phyloP scores from a whole-genome alignment of 768 basidiomycete genomes.

The Megacollybia marginata region DNA sequence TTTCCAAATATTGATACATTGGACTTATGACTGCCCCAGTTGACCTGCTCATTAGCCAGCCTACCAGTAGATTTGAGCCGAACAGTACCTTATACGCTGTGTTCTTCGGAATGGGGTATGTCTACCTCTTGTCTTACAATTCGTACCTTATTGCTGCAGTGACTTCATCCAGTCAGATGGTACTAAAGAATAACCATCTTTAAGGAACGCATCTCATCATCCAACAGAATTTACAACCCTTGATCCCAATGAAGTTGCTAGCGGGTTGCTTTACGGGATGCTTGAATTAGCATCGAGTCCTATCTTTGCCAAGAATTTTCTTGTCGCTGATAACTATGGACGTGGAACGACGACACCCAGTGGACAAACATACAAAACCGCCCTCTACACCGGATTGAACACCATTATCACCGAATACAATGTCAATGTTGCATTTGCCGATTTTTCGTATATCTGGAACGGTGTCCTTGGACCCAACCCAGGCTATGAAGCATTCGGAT shows the following conservation, averaged over 20 bases:
- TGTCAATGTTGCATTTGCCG: conserved; percentile 37
- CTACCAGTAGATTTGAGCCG: conserved; percentile 20
- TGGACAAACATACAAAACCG: conserved; percentile 39
- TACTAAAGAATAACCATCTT: conserved; percentile 15
- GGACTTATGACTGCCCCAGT: neutral
- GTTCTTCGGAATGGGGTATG: conserved; percentile 51
- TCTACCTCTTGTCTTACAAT: neutral
- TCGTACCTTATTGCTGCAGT: neutral
- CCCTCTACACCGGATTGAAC: conserved; percentile 33
- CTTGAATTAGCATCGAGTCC: conserved; percentile 34
- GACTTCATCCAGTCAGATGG: conserved; percentile 15
- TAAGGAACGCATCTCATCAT: neutral
- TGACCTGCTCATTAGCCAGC: conserved; percentile 17
- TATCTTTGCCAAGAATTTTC: conserved; percentile 39
- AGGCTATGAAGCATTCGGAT: conserved; percentile 43
- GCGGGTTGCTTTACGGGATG: conserved; percentile 32
- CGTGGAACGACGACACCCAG: conserved; percentile 29
- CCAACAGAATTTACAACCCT: neutral
- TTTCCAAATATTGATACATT: neutral
- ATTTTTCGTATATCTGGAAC: conserved; percentile 40
- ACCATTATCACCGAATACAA: conserved; percentile 18
- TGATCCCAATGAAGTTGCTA: conserved; percentile 18
- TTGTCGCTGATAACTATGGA: conserved; percentile 46
- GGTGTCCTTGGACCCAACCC: conserved; percentile 33
- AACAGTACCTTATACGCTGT: conserved; percentile 39